These are phyloP conservation scores for Agrocybe pediades DNA, from an alignment of 768 basidiomycete genomes.

Conservation along the genomic window DNA sequence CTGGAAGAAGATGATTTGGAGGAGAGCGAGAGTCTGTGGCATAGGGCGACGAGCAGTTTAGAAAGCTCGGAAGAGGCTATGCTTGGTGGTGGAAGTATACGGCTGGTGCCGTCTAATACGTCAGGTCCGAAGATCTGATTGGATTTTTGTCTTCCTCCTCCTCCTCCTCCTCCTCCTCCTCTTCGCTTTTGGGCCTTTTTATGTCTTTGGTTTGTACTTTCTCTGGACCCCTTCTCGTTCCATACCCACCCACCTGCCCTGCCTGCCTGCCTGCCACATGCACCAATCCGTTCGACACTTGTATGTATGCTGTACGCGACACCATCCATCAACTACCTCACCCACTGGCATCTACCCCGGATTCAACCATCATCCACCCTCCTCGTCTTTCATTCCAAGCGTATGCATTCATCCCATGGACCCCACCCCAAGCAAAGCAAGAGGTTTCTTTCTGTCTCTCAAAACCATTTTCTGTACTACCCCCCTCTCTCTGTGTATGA, in stretches of 20 bases:
- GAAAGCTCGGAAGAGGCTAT: constrained; percentile 12
- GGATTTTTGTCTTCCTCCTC: not conserved
- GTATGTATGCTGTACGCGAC: too few relatives aligned
- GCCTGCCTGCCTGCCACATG: too few relatives aligned
- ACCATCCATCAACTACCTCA: not conserved
- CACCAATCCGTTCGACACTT: too few relatives aligned
- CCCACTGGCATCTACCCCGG: too few relatives aligned
- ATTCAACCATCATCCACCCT: not conserved
- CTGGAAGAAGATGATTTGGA: constrained; percentile 56
- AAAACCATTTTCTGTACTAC: not conserved
- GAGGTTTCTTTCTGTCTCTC: not conserved
- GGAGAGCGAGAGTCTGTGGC: constrained; percentile 61
- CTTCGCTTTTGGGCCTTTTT: not conserved
- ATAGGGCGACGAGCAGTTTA: constrained; percentile 12
- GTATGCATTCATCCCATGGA: not conserved
- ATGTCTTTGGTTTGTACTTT: too few relatives aligned
- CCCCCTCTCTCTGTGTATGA: too few relatives aligned
- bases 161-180: not conserved
- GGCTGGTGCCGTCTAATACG: constrained; percentile 16
- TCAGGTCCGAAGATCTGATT: not conserved
- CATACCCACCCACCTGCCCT: not conserved
- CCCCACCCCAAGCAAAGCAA: too few relatives aligned
- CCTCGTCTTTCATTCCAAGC: not conserved
- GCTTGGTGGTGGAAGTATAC: constrained; percentile 18
- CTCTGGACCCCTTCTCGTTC: not conserved